Conservation (phyloP, 257 asterid species). For the Ballota nigra region DNA sequence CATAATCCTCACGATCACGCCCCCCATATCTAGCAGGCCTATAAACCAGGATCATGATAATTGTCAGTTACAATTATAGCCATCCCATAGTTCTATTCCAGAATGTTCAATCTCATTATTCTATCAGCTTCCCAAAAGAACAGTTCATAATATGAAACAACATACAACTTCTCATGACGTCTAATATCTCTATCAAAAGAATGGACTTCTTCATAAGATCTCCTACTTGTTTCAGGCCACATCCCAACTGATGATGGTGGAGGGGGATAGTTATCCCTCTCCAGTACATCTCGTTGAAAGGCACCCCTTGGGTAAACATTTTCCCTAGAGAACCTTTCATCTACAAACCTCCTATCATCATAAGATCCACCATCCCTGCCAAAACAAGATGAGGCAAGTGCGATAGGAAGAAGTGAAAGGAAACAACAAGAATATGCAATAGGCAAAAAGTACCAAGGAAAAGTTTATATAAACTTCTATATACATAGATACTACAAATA, state of each 20-base stretch:
- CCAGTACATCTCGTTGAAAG: constrained; percentile 71
- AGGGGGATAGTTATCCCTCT: constrained; percentile 78
- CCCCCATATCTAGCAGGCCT: constrained; percentile 84
- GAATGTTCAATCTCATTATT: constrained; percentile 35
- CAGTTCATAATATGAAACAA: constrained; percentile 38
- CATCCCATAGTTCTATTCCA: constrained; percentile 27
- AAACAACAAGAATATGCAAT: constrained; percentile 12
- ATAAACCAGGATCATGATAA: constrained; percentile 42
- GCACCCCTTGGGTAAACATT: constrained; percentile 65
- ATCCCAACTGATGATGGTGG: constrained; percentile 61
- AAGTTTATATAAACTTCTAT: neutral
- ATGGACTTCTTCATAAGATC: constrained; percentile 80
- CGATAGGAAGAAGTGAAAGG: constrained; percentile 31
- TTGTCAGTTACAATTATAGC: constrained; percentile 36
- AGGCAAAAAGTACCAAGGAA: neutral
- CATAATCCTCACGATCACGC: constrained; percentile 77
- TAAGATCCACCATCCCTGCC: constrained; percentile 87
- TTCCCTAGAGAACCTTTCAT: constrained; percentile 89
- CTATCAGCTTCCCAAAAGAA: constrained; percentile 40
- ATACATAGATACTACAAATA: neutral
- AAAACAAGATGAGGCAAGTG: constrained; percentile 39
- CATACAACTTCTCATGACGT: constrained; percentile 76
- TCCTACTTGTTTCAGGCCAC: constrained; percentile 87
- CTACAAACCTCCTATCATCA: constrained; percentile 89
- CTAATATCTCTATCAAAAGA: constrained; percentile 77